phyloP scores from a whole-genome alignment of 352 stramenopile genomes.

The Phytophthora sp. region DNA sequence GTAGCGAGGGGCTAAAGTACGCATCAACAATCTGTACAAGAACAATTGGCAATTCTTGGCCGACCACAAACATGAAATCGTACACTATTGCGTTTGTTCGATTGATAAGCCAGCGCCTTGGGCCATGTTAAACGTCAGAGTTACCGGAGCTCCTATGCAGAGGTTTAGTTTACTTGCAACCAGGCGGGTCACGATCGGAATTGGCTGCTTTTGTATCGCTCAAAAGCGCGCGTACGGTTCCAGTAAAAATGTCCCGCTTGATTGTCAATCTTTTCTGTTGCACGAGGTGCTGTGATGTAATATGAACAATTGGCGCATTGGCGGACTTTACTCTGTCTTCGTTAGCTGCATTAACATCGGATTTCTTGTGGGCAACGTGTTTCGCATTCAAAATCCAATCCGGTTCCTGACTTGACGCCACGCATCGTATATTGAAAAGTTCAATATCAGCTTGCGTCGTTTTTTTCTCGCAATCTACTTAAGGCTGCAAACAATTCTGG shows the following conservation, averaged over 20 bases:
- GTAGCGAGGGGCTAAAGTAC: background rate
- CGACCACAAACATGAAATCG: background rate
- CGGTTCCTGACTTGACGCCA: background rate
- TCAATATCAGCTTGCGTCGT: background rate
- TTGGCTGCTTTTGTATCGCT: background rate
- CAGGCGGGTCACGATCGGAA: background rate
- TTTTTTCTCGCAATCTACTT: background rate
- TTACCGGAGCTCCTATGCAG: background rate
- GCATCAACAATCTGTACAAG: background rate
- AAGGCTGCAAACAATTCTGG: constrained; percentile 2
- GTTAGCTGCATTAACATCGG: too few relatives aligned
- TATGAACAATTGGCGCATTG: background rate
- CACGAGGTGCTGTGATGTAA: background rate
- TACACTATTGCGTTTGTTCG: background rate
- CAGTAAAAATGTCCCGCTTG: background rate
- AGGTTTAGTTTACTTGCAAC: background rate
- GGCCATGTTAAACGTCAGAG: background rate
- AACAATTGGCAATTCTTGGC: background rate
- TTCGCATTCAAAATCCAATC: background rate
- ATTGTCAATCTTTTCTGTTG: background rate
- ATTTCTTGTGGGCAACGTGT: constrained; percentile 4
- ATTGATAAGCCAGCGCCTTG: background rate
- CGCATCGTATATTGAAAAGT: background rate
- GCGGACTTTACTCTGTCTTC: too few relatives aligned
- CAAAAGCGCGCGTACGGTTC: background rate